phyloP scores from a whole-genome alignment of 805 yeast genomes.

The Candida palmyrensis region DNA sequence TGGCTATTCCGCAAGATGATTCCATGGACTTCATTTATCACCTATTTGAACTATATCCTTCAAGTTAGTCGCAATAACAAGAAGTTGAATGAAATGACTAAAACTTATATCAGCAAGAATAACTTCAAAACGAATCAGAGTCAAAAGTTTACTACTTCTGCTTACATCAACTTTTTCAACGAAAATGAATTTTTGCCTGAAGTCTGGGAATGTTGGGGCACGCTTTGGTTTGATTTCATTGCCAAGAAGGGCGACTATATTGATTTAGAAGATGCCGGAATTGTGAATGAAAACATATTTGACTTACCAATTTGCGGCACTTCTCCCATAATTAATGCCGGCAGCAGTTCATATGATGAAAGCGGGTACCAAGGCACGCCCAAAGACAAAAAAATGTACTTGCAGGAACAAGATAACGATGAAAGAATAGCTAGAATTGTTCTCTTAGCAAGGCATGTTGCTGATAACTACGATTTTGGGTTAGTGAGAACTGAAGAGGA shows the following conservation, averaged over 20 bases:
- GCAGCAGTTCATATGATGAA: slow-evolving; percentile 7
- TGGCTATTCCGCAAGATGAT: slow-evolving; percentile 51
- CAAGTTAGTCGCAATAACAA: slow-evolving; percentile 22
- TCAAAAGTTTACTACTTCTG: slow-evolving; percentile 28
- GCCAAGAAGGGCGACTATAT: slow-evolving; percentile 48
- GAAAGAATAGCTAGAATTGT: slow-evolving; percentile 49
- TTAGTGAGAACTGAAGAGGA: slow-evolving; percentile 41
- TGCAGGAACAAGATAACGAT: slow-evolving; percentile 38
- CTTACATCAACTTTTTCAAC: slow-evolving; percentile 46
- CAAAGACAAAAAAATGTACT: slow-evolving; percentile 14
- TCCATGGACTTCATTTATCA: slow-evolving; percentile 66
- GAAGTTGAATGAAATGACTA: slow-evolving; percentile 14
- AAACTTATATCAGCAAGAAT: slow-evolving; percentile 2
- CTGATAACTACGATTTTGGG: slow-evolving; percentile 52
- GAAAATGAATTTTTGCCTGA: slow-evolving; percentile 64
- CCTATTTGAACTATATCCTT: slow-evolving; percentile 57
- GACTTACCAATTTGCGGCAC: slow-evolving; percentile 67
- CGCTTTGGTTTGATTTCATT: slow-evolving; percentile 69
- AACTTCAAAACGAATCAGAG: slow-evolving; percentile 14
- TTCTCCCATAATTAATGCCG: slow-evolving; percentile 21
- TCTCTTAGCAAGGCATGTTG: slow-evolving; percentile 45
- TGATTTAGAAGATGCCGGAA: slow-evolving; percentile 49
- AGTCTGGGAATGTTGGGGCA: slow-evolving; percentile 84
- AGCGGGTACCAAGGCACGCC: slow-evolving; percentile 3
- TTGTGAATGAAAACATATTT: slow-evolving; percentile 46